A percentile compares a stretch with the other conserved stretches of the same genome.
phyloP scores from a whole-genome alignment of 352 stramenopile species.

The Pythium brassicae region DNA sequence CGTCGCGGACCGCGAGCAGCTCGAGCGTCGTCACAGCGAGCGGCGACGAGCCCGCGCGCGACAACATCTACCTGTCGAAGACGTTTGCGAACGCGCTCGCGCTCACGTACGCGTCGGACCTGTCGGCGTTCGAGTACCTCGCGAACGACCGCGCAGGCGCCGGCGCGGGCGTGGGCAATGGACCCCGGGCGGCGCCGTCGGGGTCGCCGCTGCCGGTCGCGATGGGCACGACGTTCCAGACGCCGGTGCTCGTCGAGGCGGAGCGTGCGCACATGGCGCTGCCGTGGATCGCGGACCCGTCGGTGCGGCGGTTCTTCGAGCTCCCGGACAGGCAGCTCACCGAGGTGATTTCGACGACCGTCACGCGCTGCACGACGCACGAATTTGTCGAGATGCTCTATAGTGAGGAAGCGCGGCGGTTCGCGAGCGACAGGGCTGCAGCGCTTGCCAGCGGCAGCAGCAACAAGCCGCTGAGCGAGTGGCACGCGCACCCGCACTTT shows the following conservation, averaged over 20 bases:
- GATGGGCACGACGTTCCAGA: constrained; percentile 31
- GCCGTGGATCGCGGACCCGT: constrained; percentile 47
- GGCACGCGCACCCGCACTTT: constrained; percentile 48
- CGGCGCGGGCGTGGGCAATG: background rate
- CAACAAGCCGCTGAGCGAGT: constrained; percentile 28
- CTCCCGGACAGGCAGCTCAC: constrained; percentile 40
- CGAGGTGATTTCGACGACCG: constrained; percentile 42
- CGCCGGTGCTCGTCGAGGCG: constrained; percentile 32
- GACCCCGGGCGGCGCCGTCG: too few relatives aligned
- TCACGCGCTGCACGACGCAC: constrained; percentile 29
- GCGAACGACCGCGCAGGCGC: constrained; percentile 1
- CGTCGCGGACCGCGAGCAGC: background rate
- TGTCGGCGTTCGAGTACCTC: constrained; percentile 40
- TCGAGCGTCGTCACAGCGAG: constrained; percentile 1
- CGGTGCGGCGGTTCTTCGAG: constrained; percentile 36
- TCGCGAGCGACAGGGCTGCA: constrained; percentile 10
- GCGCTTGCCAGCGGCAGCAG: background rate
- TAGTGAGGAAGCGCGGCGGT: constrained; percentile 26
- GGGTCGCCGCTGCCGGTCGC: constrained; percentile 5
- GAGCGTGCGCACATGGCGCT: constrained; percentile 29
- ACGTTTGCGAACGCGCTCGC: constrained; percentile 63
- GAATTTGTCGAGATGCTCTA: constrained; percentile 46
- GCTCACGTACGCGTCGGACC: constrained; percentile 64
- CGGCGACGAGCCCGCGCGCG: constrained; percentile 14
- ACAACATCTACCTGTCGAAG: constrained; percentile 60